Evolutionary conservation across 176 grass and related monocot genomes (phyloP).

Genomic region (Aegilops speltoides): DNA sequence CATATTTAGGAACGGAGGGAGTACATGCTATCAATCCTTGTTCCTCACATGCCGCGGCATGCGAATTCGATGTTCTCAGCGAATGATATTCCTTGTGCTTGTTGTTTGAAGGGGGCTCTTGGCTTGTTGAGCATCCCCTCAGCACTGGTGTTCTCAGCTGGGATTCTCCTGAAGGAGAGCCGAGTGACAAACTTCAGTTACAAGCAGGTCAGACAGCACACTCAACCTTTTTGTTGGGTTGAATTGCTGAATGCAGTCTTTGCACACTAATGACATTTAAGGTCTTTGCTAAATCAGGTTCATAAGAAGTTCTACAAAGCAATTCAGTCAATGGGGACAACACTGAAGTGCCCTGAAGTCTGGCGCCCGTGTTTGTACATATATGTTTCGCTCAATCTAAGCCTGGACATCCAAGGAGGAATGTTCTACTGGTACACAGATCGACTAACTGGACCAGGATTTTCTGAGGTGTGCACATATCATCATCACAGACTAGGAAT

Average conservation of each 20-base stretch:
- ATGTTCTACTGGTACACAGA: constrained; percentile 98
- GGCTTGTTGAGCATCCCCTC: constrained; percentile 78
- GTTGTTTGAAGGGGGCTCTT: constrained; percentile 60
- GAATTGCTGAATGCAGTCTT: neutral
- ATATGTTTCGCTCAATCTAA: constrained; percentile 61
- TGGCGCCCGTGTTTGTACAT: constrained; percentile 84
- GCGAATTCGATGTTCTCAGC: neutral
- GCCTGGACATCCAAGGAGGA: constrained; percentile 82
- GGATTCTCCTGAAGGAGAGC: constrained; percentile 67
- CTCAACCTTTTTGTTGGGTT: neutral
- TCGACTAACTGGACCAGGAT: constrained; percentile 44
- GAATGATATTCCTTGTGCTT: neutral
- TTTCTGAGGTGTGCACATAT: constrained; percentile 72
- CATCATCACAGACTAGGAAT: neutral
- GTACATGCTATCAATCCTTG: neutral
- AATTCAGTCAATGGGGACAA: constrained; percentile 52
- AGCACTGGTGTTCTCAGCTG: constrained; percentile 64
- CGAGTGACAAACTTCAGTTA: constrained; percentile 48
- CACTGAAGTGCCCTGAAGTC: constrained; percentile 65
- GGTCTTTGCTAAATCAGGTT: constrained; percentile 49
- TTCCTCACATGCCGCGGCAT: neutral
- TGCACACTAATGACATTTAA: constrained; percentile 7
- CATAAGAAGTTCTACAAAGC: constrained; percentile 62
- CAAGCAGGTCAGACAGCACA: constrained; percentile 32
- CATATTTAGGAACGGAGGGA: too few species aligned